Conservation (phyloP, 129 eudicot genomes). For the Chrysanthemum makinoi region DNA sequence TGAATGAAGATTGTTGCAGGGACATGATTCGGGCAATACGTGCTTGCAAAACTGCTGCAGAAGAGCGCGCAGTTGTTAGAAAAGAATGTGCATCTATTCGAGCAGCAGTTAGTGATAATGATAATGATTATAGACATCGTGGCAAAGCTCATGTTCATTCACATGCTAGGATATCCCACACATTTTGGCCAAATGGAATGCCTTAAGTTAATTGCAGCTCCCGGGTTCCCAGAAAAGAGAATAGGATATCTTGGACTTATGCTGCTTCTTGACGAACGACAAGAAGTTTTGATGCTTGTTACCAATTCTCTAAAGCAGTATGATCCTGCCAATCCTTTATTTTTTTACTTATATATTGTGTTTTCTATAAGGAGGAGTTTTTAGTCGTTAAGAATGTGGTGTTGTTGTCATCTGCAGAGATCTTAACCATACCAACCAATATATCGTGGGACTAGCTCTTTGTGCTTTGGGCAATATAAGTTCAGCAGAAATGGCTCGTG, state of each 20-base stretch:
- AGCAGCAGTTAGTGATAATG: conserved; percentile 92
- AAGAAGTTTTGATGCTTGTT: conserved; percentile 97
- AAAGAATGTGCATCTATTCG: conserved; percentile 99
- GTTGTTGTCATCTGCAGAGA: conserved; percentile 51
- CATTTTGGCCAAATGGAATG: conserved; percentile 99
- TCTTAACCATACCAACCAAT: conserved; percentile 90
- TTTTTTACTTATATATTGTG: conserved; percentile 13
- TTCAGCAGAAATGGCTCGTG: conserved; percentile 99
- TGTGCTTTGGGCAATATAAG: conserved; percentile 96
- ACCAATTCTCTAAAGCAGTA: conserved; percentile 98
- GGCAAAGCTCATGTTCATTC: conserved; percentile 99
- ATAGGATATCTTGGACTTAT: conserved; percentile 98
- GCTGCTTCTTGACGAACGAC: conserved; percentile 99
- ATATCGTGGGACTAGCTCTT: conserved; percentile 96
- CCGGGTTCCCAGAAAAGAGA: conserved; percentile 99
- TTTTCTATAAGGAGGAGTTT: not conserved
- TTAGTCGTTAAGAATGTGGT: conserved; percentile 6
- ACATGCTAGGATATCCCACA: conserved; percentile 99
- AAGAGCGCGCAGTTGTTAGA: conserved; percentile 98
- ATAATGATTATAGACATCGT: conserved; percentile 88
- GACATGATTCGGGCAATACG: conserved; percentile 99
- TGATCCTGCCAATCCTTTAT: conserved; percentile 27
- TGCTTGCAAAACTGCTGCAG: conserved; percentile 99
- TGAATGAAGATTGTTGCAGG: conserved; percentile 46
- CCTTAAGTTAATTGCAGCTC: conserved; percentile 91